Base-by-base conservation (phyloP, 2,329 filamentous ascomycete species). In the Fusarium verrucosum region DNA sequence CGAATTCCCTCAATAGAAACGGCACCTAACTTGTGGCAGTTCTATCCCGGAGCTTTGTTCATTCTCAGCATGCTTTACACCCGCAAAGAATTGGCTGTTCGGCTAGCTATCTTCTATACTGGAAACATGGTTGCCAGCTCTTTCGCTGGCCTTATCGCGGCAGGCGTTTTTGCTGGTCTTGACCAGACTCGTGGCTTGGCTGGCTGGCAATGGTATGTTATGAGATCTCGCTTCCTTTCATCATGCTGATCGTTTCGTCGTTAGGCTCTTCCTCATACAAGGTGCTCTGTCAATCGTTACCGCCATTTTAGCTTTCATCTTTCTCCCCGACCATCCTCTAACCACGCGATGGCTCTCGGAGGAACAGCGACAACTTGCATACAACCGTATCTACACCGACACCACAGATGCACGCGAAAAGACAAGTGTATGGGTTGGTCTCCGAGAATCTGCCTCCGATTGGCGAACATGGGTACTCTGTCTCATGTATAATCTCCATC, bases 31-130 rank as follows among this genome's bases (percentile, higher is more conserved):
- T 1, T 2, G 2, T 1, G 0, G 1, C 4, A 68, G 65, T 76
- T 78, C 35, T 77, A 75, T 47, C 74, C 72, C 0, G 74, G 76
- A 20, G 74, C 69, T 4, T 51, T 76, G 0, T 74, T 71, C 40
- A 78, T 85, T 19, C 75, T 86, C 1, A 81, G 80, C 6, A 80
- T 82, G 54, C 86, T 83, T 71, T 87, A 86, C 67, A 85, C 83
- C 0, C 77, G 81, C 20, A 81, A 83, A 58, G 78, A 81, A 66
- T 67, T 82, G 11, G 73, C 76, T 22, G 69, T 76, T 7, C 72
- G 79, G 35, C 76, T 81, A 3, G 77, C 79, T 0, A 77, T 81
- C 23, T 74, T 83, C 1, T 83, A 83, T 50, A 75, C 79, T 0
- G 78, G 78, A 1, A 76, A 74, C 9, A 73, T 76, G 56, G 46